Evolutionary conservation across 1,284 basidiomycete genomes (phyloP), one percentile per base, ranked within the genome.

Genomic region (Moesziomyces antarcticus): DNA sequence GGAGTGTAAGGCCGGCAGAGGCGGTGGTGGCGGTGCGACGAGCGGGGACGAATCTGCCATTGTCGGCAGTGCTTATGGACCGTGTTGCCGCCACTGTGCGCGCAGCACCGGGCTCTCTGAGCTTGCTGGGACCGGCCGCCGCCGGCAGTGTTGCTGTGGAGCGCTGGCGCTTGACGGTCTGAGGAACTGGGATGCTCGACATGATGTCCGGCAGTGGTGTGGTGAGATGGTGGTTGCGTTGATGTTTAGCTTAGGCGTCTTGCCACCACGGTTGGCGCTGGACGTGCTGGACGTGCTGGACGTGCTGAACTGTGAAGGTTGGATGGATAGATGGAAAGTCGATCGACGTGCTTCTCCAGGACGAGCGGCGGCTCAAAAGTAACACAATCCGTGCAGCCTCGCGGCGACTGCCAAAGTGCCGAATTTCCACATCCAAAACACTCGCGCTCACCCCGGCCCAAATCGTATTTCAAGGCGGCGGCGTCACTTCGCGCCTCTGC

Each of bases 161-260:
- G 33, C 67, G 67, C 35, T 71, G 72, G 42, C 72, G 67, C 21
- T 75, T 75, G 42, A 66, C 67, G 14, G 72, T 62, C 56, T 75
- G 72, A 35, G 72, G 72, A 20, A 75, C 63, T 22, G 72, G 72
- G 24, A 75, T 75, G 45, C 63, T 64, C 14, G 72, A 75, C 67
- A 75, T 71, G 30, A 21, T 50, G 47, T 11, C 14, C 37, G 6
- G 30, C 30, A 33, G 37, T 11, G 13, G 4, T 16, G 16, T n/a
- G 24, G 27, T 22, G 13, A 7, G 35, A 16, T 13, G 35, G 8
- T 40, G 21, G 48, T 24, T 22, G 33, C 13, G 22, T 50, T 5
- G 22, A 22, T 20, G 9, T 35, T 35, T n/a, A n/a, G n/a, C n/a
- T n/a, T n/a, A n/a, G n/a, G n/a, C 30, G 30, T 13, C 30, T 33